phyloP scores from a whole-genome alignment of 495 filamentous ascomycete species.

The Neurospora intermedia region DNA sequence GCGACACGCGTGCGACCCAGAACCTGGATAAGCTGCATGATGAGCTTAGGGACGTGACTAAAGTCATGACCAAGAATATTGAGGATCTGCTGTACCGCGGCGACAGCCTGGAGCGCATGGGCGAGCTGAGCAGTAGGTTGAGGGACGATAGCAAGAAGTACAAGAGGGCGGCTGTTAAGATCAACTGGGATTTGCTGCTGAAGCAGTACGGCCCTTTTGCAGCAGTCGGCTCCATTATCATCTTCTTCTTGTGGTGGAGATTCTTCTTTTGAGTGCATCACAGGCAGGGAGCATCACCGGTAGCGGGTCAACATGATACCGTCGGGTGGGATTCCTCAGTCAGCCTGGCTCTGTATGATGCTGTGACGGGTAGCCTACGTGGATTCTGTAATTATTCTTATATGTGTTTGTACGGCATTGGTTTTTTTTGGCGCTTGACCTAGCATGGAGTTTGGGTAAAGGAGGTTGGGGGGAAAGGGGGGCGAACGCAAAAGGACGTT shows the following conservation, averaged over 20 bases:
- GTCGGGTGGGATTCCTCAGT: neutral
- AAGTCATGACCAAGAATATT: constrained; percentile 99
- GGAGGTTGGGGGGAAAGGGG: neutral
- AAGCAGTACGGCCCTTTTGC: constrained; percentile 96
- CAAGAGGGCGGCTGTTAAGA: constrained; percentile 79
- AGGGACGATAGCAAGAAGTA: constrained; percentile 93
- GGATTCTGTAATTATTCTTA: neutral
- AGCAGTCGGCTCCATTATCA: constrained; percentile 62
- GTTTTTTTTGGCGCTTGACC: constrained; percentile 1
- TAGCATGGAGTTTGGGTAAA: constrained; percentile 9
- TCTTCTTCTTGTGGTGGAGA: constrained; percentile 83
- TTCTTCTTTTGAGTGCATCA: constrained; percentile 68
- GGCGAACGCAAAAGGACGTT: neutral
- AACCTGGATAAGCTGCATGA: constrained; percentile 89
- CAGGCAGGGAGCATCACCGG: neutral
- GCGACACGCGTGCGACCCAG: constrained; percentile 75
- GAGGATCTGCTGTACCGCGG: constrained; percentile 94
- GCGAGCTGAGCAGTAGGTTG: constrained; percentile 76
- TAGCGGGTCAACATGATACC: neutral
- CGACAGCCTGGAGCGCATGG: constrained; percentile 93
- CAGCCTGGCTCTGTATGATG: neutral
- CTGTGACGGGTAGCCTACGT: neutral
- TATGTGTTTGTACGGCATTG: neutral
- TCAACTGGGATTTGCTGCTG: constrained; percentile 94
- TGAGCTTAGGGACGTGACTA: constrained; percentile 93